Base-by-base conservation (phyloP, 129 eudicot genomes). In the Pittosporum tobira region DNA sequence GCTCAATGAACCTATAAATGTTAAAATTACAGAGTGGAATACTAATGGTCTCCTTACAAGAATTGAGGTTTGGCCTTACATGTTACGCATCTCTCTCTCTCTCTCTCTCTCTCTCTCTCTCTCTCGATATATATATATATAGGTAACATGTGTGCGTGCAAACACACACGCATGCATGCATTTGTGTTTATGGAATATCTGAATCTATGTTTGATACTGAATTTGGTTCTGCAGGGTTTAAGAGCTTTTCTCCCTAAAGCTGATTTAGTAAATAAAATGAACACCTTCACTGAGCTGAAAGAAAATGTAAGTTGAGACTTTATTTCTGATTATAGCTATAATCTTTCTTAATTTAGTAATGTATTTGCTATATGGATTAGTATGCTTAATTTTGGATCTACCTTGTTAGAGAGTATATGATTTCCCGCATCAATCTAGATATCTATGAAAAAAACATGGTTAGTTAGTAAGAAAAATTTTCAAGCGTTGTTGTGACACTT, bases 211-310 rank as follows among this genome's bases (percentile, higher is more conserved):
- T 36, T n/a, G n/a, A 43, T 54, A 6, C 36, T 53, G 9, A 30
- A 15, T 40, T 34, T 57, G 23, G 34, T 29, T 67, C 65, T 70
- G 63, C 83, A 91, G 96, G 96, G 98, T 65, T 74, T 91, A 57
- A 81, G 98, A 55, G 95, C 90, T 59, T 91, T 86, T 75, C 94
- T 91, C 65, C 98, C 96, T 21, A 91, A 86, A 70, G 80, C 73
- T 37, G 98, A 86, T 71, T 76, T 91, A 49, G 66, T 81, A 60
- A 81, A 76, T 53, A 85, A 88, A 63, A 80, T 84, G 47, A 87
- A 74, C 77, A 91, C 63, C 58, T 86, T 62, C 82, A 78, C 94
- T 5, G 85, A 91, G 58, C 71, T 91, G 40, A 91, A 91, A 78
- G 77, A 83, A 47, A 81, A 81, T 64, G 96, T 91, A 84, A 59